A percentile compares a stretch with the other conserved stretches of the same genome.
phyloP scores from a whole-genome alignment of 108 stramenopile species.

The Epipyxis sp. region DNA sequence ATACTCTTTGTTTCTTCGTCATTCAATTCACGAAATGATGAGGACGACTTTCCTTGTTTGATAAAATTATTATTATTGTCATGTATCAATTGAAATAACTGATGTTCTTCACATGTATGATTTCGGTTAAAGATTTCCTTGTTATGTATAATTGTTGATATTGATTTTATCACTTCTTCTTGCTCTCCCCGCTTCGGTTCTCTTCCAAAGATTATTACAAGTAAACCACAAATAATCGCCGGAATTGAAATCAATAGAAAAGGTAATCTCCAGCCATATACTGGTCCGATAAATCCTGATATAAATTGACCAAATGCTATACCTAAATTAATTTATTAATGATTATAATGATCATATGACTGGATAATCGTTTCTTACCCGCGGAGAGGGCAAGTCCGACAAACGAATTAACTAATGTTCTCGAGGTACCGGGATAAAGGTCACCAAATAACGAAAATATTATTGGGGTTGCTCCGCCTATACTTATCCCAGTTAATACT shows the following conservation, averaged over 20 bases:
- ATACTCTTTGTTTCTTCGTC: too few relatives aligned
- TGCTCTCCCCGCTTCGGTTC: constrained; percentile 55
- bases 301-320: constrained; percentile 52
- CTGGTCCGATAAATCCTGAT: constrained; percentile 71
- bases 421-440: constrained; percentile 61
- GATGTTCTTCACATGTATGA: too few relatives aligned
- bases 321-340: too few relatives aligned
- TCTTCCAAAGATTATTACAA: constrained; percentile 55
- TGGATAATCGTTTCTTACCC: too few relatives aligned
- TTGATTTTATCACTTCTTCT: neutral
- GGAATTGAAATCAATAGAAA: constrained; percentile 68
- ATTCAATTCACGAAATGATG: too few relatives aligned
- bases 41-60: too few relatives aligned
- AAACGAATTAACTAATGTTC: constrained; percentile 63
- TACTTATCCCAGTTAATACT: constrained; percentile 70
- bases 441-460: constrained; percentile 77
- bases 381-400: constrained; percentile 68
- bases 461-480: constrained; percentile 74
- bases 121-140: too few relatives aligned
- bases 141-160: too few relatives aligned
- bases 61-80: too few relatives aligned
- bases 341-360: too few relatives aligned
- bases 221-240: constrained; percentile 63
- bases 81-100: too few relatives aligned
- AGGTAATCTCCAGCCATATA: constrained; percentile 71